Evolutionary conservation across 768 basidiomycete genomes (phyloP).

Genomic region (Pulveroboletus sp.): DNA sequence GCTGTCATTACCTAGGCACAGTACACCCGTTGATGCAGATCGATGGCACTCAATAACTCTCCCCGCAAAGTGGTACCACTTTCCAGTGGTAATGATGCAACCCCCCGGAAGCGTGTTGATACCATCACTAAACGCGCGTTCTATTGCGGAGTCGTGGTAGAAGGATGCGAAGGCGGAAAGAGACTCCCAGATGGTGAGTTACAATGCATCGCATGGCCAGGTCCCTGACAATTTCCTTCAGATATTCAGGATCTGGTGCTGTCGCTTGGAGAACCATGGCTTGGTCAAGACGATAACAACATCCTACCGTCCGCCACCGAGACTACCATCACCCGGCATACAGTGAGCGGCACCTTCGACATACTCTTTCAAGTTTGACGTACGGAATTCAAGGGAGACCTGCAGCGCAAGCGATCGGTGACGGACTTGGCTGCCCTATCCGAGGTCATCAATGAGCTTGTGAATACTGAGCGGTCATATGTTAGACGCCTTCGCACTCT

Average conservation of each 20-base stretch:
- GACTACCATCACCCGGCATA: conserved; percentile 35
- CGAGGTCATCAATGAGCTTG: conserved; percentile 80
- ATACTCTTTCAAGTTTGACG: conserved; percentile 10
- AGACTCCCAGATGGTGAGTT: conserved; percentile 62
- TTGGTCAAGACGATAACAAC: conserved; percentile 46
- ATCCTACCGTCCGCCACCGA: conserved; percentile 42
- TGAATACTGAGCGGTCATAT: conserved; percentile 87
- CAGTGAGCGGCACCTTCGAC: conserved; percentile 37
- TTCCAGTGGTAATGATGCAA: conserved; percentile 60
- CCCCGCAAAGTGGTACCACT: conserved; percentile 74
- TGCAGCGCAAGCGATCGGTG: conserved; percentile 50
- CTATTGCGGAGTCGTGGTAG: conserved; percentile 86
- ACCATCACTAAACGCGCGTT: conserved; percentile 75
- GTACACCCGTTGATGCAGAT: conserved; percentile 19
- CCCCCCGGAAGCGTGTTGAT: conserved; percentile 38
- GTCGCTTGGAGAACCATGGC: conserved; percentile 68
- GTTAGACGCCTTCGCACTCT: conserved; percentile 77
- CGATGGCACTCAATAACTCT: conserved; percentile 64
- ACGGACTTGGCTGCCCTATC: conserved; percentile 63
- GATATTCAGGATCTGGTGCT: conserved; percentile 77
- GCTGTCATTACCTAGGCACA: too few species aligned
- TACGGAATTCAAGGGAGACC: conserved; percentile 22
- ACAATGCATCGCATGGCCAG: background rate
- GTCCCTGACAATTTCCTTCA: conserved; percentile 29
- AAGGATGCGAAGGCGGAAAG: conserved; percentile 69